Evolutionary conservation across 306 rosid species (phyloP).

Genomic region (Fagus sylvatica): DNA sequence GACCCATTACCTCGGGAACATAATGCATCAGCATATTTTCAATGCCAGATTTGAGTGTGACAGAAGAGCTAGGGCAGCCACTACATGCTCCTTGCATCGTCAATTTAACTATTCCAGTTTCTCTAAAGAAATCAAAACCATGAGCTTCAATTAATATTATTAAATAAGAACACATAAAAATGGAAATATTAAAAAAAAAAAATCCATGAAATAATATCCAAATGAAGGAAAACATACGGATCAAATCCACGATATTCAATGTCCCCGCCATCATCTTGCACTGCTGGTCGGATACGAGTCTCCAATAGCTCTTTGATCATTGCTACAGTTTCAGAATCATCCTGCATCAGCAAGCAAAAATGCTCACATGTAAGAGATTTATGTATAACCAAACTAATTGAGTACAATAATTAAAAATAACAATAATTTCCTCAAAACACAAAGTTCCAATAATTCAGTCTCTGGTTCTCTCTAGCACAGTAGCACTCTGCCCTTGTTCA

Average conservation of each 20-base stretch:
- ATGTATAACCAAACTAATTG: background rate
- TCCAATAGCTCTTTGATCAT: constrained; percentile 97
- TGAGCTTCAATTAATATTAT: background rate
- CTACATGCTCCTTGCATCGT: constrained; percentile 98
- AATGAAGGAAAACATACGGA: constrained; percentile 44
- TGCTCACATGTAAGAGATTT: background rate
- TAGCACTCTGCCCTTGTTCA: too few species aligned
- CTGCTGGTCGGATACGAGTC: constrained; percentile 94
- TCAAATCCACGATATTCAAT: constrained; percentile 80
- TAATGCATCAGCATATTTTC: constrained; percentile 99
- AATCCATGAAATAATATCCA: background rate
- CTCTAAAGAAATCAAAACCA: constrained; percentile 43
- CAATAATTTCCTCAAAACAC: background rate
- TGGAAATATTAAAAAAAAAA: too few species aligned
- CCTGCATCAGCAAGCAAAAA: constrained; percentile 42
- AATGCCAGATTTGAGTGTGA: constrained; percentile 96
- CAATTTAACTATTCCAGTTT: constrained; percentile 80
- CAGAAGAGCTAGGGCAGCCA: constrained; percentile 99
- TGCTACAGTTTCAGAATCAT: constrained; percentile 94
- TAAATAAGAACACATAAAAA: background rate
- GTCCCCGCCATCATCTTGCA: constrained; percentile 98
- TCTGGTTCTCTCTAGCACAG: background rate
- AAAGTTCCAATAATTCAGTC: background rate
- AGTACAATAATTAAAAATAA: background rate
- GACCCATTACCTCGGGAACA: constrained; percentile 84